Percentiles rank a stretch among this genome's conserved stretches.
These are phyloP conservation scores for Geosmithia flava DNA, from an alignment of 2,329 filamentous ascomycete species.

Conservation along the genomic window DNA sequence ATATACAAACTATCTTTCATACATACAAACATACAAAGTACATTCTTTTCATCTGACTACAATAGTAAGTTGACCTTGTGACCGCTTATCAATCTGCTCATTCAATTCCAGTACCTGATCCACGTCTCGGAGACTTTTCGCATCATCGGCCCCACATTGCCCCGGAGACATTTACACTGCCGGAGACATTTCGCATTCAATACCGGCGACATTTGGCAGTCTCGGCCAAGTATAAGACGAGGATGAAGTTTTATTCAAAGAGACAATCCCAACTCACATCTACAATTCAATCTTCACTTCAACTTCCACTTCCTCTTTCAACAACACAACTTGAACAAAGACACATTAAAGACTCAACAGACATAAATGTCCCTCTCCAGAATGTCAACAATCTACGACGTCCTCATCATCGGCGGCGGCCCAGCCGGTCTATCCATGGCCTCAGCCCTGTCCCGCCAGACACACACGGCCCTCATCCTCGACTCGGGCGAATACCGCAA, in stretches of 20 bases:
- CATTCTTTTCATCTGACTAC: no score
- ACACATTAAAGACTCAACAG: constrained; percentile 19
- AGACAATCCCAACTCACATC: no score
- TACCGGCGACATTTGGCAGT: background rate
- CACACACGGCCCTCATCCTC: constrained; percentile 32
- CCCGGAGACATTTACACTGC: background rate
- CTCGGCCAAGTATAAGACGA: no score
- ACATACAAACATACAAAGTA: no score
- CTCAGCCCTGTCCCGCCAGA: constrained; percentile 33
- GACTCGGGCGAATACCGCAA: constrained; percentile 40
- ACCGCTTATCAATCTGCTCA: no score
- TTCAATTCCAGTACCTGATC: no score
- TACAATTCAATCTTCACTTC: no score
- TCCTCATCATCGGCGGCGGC: constrained; percentile 39
- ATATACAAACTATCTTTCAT: no score
- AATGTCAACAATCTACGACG: constrained; percentile 13
- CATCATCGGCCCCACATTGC: background rate
- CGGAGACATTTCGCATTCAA: no score
- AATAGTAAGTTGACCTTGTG: no score
- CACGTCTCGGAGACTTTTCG: background rate
- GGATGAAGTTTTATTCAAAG: no score
- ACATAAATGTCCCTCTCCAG: no score
- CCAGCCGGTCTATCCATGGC: constrained; percentile 36
- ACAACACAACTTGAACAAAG: background rate
- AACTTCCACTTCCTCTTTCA: background rate